Evolutionary conservation across 2,329 filamentous ascomycete species (phyloP), one percentile per base, ranked within the genome.

Genomic region (Ophiosphaerella narmari): DNA sequence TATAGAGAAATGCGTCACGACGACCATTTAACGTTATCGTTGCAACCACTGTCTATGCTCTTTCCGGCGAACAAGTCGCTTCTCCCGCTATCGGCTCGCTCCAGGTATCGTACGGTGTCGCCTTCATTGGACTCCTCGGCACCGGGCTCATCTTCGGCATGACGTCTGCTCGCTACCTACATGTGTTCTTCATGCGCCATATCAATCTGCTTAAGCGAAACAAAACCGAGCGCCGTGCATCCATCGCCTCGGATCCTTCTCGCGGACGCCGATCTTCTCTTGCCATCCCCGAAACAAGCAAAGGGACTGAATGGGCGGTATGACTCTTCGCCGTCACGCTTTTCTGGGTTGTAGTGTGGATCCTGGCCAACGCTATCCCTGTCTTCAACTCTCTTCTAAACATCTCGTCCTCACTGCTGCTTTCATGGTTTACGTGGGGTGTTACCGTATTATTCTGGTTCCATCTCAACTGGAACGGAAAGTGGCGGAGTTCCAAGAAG

Each of bases 391-490:
- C 57, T 23, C 42, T 67, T 6, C 58, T 67, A 39, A 65, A 65
- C 41, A 67, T 66, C 37, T 61, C 59, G 3, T 54, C 63, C 2
- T 60, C 63, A 3, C 48, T 66, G 2, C 50, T 67, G 3, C 48
- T 67, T 2, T 62, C 58, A 1, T 68, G 62, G 60, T 65, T 68
- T 34, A 65, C 64, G 11, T 67, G 63, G 57, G 62, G 61, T 32
- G 54, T 65, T 18, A 65, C 64, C 1, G 59, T 63, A n/a, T 38
- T 67, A n/a, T 65, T 65, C 54, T 67, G 64, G 60, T 62, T 65
- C 40, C 58, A 66, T 38, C 56, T 66, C 36, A 67, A 66, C 44
- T 65, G 62, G 59, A 41, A 66, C 39, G 60, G 60, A 42, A 58
- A 55, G 31, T 67, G 63, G 56, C 56, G 58, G 4, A 56, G 54